Base-by-base conservation (phyloP, 129 eudicot genomes). In the Glebionis coronaria region DNA sequence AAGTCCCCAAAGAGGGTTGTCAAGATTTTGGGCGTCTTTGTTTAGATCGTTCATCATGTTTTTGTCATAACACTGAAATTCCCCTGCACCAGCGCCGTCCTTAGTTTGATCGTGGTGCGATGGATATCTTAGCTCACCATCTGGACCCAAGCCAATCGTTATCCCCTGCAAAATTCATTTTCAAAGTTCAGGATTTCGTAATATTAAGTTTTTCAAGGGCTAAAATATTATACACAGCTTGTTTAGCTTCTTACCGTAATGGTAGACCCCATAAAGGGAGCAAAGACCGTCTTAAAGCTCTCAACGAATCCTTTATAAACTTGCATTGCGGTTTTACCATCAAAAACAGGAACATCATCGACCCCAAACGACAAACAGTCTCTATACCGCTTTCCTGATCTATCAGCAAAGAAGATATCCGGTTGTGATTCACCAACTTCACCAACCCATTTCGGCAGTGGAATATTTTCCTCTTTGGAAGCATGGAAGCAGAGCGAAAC, bases 41-140 rank as follows among this genome's bases (percentile, higher is more conserved):
- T 84, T 86, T 12, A 93, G 92, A 56, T 45, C 20, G 6, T 1
- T 20, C 56, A 93, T 88, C 95, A 86, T 86, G 78, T 86, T 71
- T 71, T 82, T 66, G 55, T 93, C 98, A 56, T 82, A 86, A 72
- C 96, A 93, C 45, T 93, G 98, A 72, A 93, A 93, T 57, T 88
- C 98, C 44, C 96, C 96, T 3, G 93, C 91, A 44, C 96, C 56
- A 9, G 23, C 56, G 4, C 9, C 68, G 20, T 14, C 55, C 51
- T 78, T 74, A 54, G 74, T 12, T 13, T 78, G 57, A 7, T 69
- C 68, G 42, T 61, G 84, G 29, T 64, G 56, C 64, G 95, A 88
- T 15, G 90, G 98, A 63, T 92, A 92, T 0, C 88, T 78, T 31
- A 92, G 96, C 82, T 88, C 98, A 45, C 98, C 98, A 69, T 88